Evolutionary conservation across 139 green algal species (phyloP), one percentile per base, ranked within the genome.

Genomic region (Eudorina sp.): DNA sequence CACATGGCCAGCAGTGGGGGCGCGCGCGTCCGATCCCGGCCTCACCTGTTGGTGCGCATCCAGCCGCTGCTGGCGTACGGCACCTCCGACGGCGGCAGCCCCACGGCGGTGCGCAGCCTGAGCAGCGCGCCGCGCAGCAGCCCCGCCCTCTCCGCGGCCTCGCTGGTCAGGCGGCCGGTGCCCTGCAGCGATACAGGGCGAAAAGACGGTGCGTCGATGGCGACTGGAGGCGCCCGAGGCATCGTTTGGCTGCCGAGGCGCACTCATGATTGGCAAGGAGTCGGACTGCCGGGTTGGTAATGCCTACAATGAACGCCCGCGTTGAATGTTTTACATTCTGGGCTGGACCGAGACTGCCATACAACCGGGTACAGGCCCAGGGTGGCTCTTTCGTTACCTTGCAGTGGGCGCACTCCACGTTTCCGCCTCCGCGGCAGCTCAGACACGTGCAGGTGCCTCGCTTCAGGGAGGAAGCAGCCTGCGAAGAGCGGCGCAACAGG

Each of bases 51-150:
- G 43, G 62, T 79, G 7, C 31, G 60, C 81, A 78, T 38, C 43
- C 31, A 78, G 55, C 55, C 31, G 81, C 45, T 79, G 81, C 27
- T 69, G 45, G 81, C 45, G 43, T 87, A 87, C 64, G 81, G 81
- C 62, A 78, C 81, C 5, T 87, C 81, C 3, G 66, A 45, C n/a
- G n/a, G 48, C 31, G 25, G 0, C 45, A 78, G 46, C 0, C 81
- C 81, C 18, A 87, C n/a, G 4, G 81, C 81, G 5, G 31, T 14
- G 3, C 45, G 62, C 31, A 87, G 19, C 8, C 21, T 18, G n/a
- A 38, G 81, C 7, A 87, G 5, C 0, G 34, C 62, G 31, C 31
- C 45, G 2, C 45, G 45, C 31, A 78, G 38, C 45, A 68, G 3
- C n/a, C 53, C 13, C 11, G 5, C 43, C 0, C 64, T 43, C 62